Percentiles rank a stretch among this genome's conserved stretches.
Evolutionary conservation across 2,329 filamentous ascomycete genomes (phyloP).

Genomic region (Parascedosporium putredinis): DNA sequence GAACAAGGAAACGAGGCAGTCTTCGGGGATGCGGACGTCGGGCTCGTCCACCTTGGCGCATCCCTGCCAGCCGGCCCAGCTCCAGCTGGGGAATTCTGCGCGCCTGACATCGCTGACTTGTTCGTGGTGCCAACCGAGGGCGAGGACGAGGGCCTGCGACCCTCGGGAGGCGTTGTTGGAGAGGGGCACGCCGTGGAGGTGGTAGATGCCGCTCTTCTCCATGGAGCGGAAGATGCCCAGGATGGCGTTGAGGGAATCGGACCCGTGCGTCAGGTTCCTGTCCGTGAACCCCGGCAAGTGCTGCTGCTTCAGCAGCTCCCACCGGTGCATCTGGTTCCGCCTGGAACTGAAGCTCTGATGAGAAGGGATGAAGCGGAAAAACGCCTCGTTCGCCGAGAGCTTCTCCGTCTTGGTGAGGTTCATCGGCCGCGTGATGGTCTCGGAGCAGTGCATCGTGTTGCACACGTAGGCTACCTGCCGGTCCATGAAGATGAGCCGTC

Average conservation of each 20-base stretch:
- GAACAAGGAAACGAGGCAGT: background rate
- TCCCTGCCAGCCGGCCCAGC: slow-evolving; percentile 26
- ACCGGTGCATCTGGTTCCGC: background rate
- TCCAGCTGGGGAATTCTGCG: slow-evolving; percentile 23
- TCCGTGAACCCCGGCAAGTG: slow-evolving; percentile 22
- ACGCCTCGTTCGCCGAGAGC: background rate
- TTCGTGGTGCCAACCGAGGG: background rate
- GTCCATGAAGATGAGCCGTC: slow-evolving; percentile 14
- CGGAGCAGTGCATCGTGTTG: slow-evolving; percentile 26
- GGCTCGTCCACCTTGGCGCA: slow-evolving; percentile 13
- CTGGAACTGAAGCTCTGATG: background rate
- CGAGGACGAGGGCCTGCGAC: background rate
- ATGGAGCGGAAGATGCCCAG: slow-evolving; percentile 21
- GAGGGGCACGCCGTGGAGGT: slow-evolving; percentile 21
- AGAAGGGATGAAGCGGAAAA: background rate
- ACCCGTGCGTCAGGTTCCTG: slow-evolving; percentile 18
- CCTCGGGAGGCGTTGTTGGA: background rate
- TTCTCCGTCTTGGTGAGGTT: background rate
- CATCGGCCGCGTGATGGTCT: slow-evolving; percentile 17
- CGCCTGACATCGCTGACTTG: slow-evolving; percentile 18
- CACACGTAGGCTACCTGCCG: slow-evolving; percentile 25
- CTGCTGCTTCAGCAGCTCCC: slow-evolving; percentile 15
- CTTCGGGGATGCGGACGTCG: background rate
- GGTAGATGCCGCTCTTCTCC: slow-evolving; percentile 21
- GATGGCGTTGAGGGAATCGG: slow-evolving; percentile 23